Base-by-base conservation (phyloP, 495 filamentous ascomycete genomes). In the Neurospora sp. region DNA sequence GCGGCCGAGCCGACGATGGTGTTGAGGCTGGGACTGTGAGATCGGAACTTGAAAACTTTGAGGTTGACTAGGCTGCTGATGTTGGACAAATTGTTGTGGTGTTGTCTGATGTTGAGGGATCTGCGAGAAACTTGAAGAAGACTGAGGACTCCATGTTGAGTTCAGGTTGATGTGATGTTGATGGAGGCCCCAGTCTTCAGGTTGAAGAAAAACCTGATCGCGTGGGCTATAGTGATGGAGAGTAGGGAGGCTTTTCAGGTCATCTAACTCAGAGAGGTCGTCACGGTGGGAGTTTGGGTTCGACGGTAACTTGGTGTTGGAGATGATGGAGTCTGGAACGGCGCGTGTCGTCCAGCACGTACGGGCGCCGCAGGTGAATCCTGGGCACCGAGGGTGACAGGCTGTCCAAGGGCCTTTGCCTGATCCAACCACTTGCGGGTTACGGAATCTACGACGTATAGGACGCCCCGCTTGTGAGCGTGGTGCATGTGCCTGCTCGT, bases 91-190 rank as follows among this genome's bases (percentile, higher is more conserved):
- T 2, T 31, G 27, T 31, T 31, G 31, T 35, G 31, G 31, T 35
- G 31, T 31, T 31, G 3, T 31, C 31, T 31, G 31, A 31, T 4
- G 31, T 31, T 31, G 31, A 35, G 31, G 31, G 31, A 35, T 4
- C 31, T 35, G 31, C 31, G 31, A 35, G 35, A 35, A 35, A 7
- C 85, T 97, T 97, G 92, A 97, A 98, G 85, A 97, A 98, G 80
- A 99, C 94, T 75, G 94, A 98, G 71, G 96, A 98, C 83, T 94
- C 88, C 96, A 99, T 99, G 81, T 78, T 91, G 83, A 53, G 20
- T 68, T 35, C 73, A 10, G 69, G 70, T 73, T 68, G 75, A 6
- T 69, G 12, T 61, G 22, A 46, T 65, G 46, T 69, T 46, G 18
- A 44, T 40, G 39, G 39, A 41, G 39, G 16, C 39, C 12, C 39